Evolutionary conservation across 495 filamentous ascomycete species (phyloP), one percentile per base, ranked within the genome.

Genomic region (Astrocystis sublimbata): DNA sequence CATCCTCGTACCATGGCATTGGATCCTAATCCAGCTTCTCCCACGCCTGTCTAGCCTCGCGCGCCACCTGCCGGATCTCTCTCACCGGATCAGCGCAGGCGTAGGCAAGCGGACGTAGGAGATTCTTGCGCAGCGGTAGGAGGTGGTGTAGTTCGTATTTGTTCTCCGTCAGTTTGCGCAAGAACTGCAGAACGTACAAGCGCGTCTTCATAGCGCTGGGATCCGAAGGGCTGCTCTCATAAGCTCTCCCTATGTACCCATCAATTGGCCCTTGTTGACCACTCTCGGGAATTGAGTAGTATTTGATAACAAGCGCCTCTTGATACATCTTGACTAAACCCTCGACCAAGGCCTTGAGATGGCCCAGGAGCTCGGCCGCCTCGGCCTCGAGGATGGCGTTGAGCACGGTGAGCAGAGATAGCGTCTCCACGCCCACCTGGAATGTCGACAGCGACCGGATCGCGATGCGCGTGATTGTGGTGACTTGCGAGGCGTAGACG

Each of bases 21-120:
- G n/a, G n/a, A n/a, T n/a, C 12, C 40, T 54, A 72, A 58, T 50
- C 51, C n/a, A 72, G 58, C 7, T n/a, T 58, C n/a, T 68, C 68
- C 79, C 79, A 82, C 24, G 66, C 74, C 58, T 65, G 72, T 63
- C 79, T 76, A 17, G 79, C 78, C 49, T 51, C 41, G 46, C 75
- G 56, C 26, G 79, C 79, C 54, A 68, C 70, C 49, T 72, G 72
- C 40, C 79, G 66, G 55, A 79, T 71, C 58, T 75, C 77, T 51
- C 79, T 66, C 4, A 77, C 77, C 33, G 76, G 63, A 63, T 82
- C 76, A 2, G 78, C 79, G 36, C 78, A 77, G 13, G 78, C 77
- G 15, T 63, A 45, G 3, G 75, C 72, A 54, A 82, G 60, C 61
- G 78, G 73, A 3, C 77, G 67, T 58, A 74, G 69, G 51, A 81